Evolutionary conservation across 192 early-diverging fungal species (phyloP).

Genomic region (Neocallimastix lanati): DNA sequence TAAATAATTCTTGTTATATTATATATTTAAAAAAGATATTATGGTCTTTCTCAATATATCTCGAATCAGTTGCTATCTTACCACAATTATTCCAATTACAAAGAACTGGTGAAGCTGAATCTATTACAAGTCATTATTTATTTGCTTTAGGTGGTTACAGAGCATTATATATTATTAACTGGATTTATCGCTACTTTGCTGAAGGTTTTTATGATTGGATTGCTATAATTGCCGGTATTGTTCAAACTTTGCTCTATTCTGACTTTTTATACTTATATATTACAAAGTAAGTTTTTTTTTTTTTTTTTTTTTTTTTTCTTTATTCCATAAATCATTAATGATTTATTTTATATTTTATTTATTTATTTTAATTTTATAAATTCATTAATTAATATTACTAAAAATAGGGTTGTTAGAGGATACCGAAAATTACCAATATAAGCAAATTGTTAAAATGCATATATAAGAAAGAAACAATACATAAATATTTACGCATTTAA

Average conservation of each 20-base stretch:
- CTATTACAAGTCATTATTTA: conserved; percentile 97
- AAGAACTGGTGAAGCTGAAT: conserved; percentile 94
- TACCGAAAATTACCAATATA: background rate
- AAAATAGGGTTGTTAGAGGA: background rate
- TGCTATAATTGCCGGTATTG: conserved; percentile 68
- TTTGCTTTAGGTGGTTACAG: conserved; percentile 91
- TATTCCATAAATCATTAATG: no score
- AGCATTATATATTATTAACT: conserved; percentile 79
- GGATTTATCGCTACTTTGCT: conserved; percentile 75
- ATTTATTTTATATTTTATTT: no score
- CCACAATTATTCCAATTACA: conserved; percentile 94
- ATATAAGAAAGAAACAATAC: no score
- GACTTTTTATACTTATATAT: conserved; percentile 99
- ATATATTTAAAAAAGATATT: conserved; percentile 61
- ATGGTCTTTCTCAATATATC: conserved; percentile 93
- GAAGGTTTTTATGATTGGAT: conserved; percentile 66
- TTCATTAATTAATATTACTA: no score
- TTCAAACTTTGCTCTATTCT: conserved; percentile 87
- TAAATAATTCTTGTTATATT: no score
- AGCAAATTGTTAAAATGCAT: background rate
- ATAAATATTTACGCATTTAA: no score
- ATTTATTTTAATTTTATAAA: background rate
- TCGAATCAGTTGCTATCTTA: conserved; percentile 91
- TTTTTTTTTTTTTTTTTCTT: no score
- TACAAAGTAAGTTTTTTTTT: conserved; percentile 6